Evolutionary conservation across 1,284 basidiomycete genomes (phyloP).

Genomic region (Thecaphora thlaspeos): DNA sequence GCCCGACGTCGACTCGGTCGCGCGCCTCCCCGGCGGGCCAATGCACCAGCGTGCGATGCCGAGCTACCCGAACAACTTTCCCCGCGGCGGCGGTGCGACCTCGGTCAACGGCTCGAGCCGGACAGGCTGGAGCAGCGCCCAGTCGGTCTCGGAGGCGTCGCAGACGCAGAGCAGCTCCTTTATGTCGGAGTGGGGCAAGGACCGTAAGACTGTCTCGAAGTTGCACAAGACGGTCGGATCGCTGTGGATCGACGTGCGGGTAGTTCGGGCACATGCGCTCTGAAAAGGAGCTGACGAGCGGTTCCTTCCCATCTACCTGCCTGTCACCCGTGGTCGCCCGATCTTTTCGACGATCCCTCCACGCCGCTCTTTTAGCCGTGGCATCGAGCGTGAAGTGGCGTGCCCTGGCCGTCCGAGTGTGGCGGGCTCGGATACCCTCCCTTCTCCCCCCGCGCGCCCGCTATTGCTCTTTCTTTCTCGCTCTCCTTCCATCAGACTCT

Average conservation of each 20-base stretch:
- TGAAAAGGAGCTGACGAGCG: too few species aligned
- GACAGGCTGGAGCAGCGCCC: conserved; percentile 19
- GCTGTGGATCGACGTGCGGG: conserved; percentile 37
- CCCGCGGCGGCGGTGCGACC: conserved; percentile 8
- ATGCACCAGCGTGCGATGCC: conserved; percentile 6
- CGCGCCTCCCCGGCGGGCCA: not conserved
- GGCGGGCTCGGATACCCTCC: too few species aligned
- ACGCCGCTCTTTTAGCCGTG: too few species aligned
- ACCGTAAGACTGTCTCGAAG: conserved; percentile 36
- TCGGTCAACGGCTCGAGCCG: conserved; percentile 14
- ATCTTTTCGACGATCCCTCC: too few species aligned
- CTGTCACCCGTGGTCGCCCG: too few species aligned
- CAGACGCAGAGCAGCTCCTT: conserved; percentile 32
- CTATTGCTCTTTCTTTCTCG: too few species aligned
- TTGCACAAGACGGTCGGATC: conserved; percentile 46
- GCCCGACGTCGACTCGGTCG: conserved; percentile 1
- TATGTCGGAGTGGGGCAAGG: conserved; percentile 33
- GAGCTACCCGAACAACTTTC: too few species aligned
- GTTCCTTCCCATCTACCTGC: too few species aligned
- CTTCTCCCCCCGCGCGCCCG: too few species aligned
- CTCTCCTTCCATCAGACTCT: too few species aligned
- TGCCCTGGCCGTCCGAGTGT: too few species aligned
- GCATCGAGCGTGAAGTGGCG: too few species aligned
- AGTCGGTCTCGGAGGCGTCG: conserved; percentile 27
- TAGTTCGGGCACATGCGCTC: conserved; percentile 15